Evolutionary conservation across 208 protist species (phyloP), one percentile per base, ranked within the genome.

Genomic region (Naegleria gruberi): DNA sequence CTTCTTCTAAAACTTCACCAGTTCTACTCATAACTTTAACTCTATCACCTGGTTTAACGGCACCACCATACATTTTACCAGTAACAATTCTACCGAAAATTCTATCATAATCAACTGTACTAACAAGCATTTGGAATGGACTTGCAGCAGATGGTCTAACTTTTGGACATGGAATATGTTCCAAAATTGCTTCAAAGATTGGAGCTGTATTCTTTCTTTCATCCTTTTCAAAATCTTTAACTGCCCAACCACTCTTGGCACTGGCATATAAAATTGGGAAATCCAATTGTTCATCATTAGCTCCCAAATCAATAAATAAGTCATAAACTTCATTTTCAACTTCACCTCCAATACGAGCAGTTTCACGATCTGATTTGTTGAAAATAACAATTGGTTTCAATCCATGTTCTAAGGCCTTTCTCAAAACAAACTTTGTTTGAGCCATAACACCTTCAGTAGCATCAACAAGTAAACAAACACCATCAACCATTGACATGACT

Each of bases 391-490:
- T 97, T 19, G 98, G 96, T 57, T 94, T 95, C n/a, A 99, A 93
- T 82, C 97, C 95, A 4, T 97, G 91, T 37, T 93, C 81, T 17
- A 99, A 95, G 0, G 98, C 97, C 94, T 99, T 99, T n/a, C 94
- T 95, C 46, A 99, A 94, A 45, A 99, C 98, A 92, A 99, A 99
- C 55, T 98, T 98, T 10, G 98, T 99, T 73, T 98, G 98, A 19
- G 98, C 95, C 90, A 98, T 98, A 34, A 98, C 96, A 55, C 98
- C 98, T 91, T 99, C 97, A 89, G 97, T 97, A 1, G 97, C 97
- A 91, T 98, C 97, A 40, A 99, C 97, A 26, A 99, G 94, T 17
- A 99, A 93, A 83, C 98, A 93, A 47, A 98, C 97, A 77, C 98
- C 98, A 90, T 99, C 98, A 19, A 99, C 98, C 97, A 99, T 98